Base-by-base conservation (phyloP, 2,329 filamentous ascomycete species). In the Coniochaeta sp. region DNA sequence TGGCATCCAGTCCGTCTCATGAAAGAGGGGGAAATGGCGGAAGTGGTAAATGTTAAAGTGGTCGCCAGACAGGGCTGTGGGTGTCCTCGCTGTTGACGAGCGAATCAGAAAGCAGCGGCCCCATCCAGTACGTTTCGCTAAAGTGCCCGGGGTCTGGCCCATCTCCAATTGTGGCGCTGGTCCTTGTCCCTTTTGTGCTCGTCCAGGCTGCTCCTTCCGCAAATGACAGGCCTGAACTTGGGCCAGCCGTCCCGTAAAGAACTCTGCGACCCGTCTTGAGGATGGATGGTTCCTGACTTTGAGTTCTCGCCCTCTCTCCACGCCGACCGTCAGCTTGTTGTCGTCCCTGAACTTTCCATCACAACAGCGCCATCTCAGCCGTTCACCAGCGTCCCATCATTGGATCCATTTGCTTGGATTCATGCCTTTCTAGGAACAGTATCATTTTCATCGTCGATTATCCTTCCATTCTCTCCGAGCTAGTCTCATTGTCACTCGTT, bases 401-500 rank as follows among this genome's bases (percentile, higher is more conserved):
- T 52, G 43, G 59, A 36, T 33, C 43, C 43, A 38, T 59, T 54
- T 76, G 73, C 73, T 68, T 67, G 64, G 67, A 65, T 62, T 66
- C 70, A 70, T 65, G 59, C 63, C 65, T 65, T 66, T 68, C 64
- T 69, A 68, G 67, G 58, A 65, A 58, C 59, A 56, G 64, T 64
- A 63, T 65, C 63, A 58, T 70, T 67, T 65, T 65, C 64, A 62
- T 66, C 66, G 66, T 64, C 65, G 64, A 66, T 67, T 65, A 67
- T 67, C 62, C 57, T 65, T 65, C 44, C 65, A 64, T 65, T 65
- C 43, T 68, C 63, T 63, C 67, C 69, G 77, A 80, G 77, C 77
- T 78, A 78, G 77, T 74, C 77, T 79, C 76, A 69, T 65, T 68
- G 70, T 75, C 77, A 74, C 74, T 79, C 77, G 74, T 78, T 78